Evolutionary conservation across 2,329 filamentous ascomycete genomes (phyloP).

Genomic region (Drechslera avenae): DNA sequence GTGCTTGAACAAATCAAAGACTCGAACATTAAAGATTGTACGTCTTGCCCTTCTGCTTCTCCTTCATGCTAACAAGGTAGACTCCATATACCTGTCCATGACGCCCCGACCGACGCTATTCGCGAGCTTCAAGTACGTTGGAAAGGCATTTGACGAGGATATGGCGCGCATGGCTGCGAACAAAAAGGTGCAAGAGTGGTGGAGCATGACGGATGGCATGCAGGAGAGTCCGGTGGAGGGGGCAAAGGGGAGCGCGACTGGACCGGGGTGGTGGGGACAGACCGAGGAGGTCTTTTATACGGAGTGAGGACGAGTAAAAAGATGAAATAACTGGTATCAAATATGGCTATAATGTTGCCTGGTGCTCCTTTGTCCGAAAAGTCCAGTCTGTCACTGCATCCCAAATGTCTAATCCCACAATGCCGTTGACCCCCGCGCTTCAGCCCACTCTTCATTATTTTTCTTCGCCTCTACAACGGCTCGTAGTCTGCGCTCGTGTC

Average conservation of each 20-base stretch:
- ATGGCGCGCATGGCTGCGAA: slow-evolving; percentile 79
- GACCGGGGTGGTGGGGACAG: slow-evolving; percentile 67
- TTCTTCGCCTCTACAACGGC: slow-evolving; percentile 13
- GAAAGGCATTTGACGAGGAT: slow-evolving; percentile 71
- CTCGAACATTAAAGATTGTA: slow-evolving; percentile 73
- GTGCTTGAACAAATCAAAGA: slow-evolving; percentile 76
- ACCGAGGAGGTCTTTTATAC: slow-evolving; percentile 72
- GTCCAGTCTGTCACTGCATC: too few relatives aligned
- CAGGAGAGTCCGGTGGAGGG: slow-evolving; percentile 66
- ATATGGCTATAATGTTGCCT: background rate
- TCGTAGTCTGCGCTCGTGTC: slow-evolving; percentile 41
- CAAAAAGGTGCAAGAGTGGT: slow-evolving; percentile 76
- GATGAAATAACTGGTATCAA: slow-evolving; percentile 2
- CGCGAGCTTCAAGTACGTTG: slow-evolving; percentile 79
- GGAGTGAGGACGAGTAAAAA: slow-evolving; percentile 21
- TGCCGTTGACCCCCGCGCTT: background rate
- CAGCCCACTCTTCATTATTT: background rate
- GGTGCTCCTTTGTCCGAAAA: too few relatives aligned
- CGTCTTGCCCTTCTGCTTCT: slow-evolving; percentile 46
- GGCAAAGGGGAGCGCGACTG: slow-evolving; percentile 31
- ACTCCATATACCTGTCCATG: slow-evolving; percentile 74
- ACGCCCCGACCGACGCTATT: slow-evolving; percentile 66
- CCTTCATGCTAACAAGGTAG: slow-evolving; percentile 35
- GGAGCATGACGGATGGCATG: slow-evolving; percentile 77
- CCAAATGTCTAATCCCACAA: background rate